These are phyloP conservation scores for Collybia sp. DNA, from an alignment of 768 basidiomycete species.

Conservation along the genomic window DNA sequence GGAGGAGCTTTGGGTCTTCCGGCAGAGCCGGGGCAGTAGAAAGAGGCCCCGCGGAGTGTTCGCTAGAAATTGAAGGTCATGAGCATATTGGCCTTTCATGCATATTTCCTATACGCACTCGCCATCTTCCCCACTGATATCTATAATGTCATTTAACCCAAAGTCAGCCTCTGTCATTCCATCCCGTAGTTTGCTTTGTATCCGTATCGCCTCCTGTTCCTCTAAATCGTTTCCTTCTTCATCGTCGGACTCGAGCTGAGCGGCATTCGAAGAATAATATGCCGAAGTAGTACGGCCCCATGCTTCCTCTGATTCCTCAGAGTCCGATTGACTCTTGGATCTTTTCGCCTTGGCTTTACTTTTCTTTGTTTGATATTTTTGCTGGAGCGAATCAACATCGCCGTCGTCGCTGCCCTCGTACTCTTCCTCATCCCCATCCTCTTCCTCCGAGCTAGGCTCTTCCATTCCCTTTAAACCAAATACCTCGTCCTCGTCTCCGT, in stretches of 20 bases:
- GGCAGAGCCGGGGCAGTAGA: slow-evolving; percentile 32
- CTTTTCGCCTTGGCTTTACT: slow-evolving; percentile 13
- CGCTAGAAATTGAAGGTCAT: slow-evolving; percentile 19
- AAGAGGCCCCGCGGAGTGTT: slow-evolving; percentile 31
- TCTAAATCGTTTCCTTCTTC: slow-evolving; percentile 88
- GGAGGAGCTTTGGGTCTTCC: slow-evolving; percentile 52
- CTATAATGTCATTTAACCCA: slow-evolving; percentile 63
- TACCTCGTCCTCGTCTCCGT: slow-evolving; percentile 75
- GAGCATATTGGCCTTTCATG: background rate
- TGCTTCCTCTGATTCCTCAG: slow-evolving; percentile 38
- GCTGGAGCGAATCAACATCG: slow-evolving; percentile 13
- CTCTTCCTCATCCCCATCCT: slow-evolving; percentile 30
- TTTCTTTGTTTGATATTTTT: slow-evolving; percentile 16
- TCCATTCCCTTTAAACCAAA: slow-evolving; percentile 64
- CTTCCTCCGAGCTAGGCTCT: slow-evolving; percentile 42
- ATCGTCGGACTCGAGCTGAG: slow-evolving; percentile 75
- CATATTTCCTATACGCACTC: slow-evolving; percentile 23
- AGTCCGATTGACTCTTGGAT: slow-evolving; percentile 14
- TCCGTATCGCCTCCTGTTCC: slow-evolving; percentile 77
- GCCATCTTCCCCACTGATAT: slow-evolving; percentile 23
- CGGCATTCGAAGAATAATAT: slow-evolving; percentile 87
- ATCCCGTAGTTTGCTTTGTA: slow-evolving; percentile 74
- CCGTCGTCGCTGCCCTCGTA: slow-evolving; percentile 17
- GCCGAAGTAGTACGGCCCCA: slow-evolving; percentile 81
- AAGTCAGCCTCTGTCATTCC: slow-evolving; percentile 77